Evolutionary conservation across 2,329 filamentous ascomycete species (phyloP).

Genomic region (Neobulgaria alba): DNA sequence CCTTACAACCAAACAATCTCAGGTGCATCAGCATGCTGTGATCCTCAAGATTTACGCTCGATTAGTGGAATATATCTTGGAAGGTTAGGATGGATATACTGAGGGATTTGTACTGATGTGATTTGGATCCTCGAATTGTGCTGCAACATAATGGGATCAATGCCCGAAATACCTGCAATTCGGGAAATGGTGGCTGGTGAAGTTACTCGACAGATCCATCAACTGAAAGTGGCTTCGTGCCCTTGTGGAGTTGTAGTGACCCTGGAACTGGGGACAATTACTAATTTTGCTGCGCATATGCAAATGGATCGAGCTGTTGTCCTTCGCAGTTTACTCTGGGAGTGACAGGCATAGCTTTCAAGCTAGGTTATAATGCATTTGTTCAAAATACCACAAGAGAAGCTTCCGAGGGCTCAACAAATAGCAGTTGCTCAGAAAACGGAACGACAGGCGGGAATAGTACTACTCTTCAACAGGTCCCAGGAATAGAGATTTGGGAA

Average conservation of each 20-base stretch:
- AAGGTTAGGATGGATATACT: conserved; percentile 12
- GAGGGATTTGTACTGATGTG: conserved; percentile 14
- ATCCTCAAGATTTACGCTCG: conserved; percentile 14
- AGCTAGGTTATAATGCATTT: conserved; percentile 9
- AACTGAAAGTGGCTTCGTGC: conserved; percentile 1
- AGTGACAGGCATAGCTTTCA: conserved; percentile 8
- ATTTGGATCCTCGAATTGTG: conserved; percentile 15
- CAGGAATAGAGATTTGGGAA: conserved; percentile 3
- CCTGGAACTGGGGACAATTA: conserved; percentile 3
- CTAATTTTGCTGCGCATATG: conserved; percentile 11
- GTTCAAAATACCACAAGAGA: conserved; percentile 4
- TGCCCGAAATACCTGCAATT: conserved; percentile 7
- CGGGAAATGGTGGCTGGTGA: not conserved
- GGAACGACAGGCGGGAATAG: not conserved
- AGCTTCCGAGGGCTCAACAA: not conserved
- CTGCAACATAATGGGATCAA: conserved; percentile 4
- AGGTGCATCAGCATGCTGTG: conserved; percentile 12
- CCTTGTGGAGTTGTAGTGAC: conserved; percentile 9
- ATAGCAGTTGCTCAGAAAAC: too few species aligned
- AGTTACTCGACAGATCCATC: conserved; percentile 9
- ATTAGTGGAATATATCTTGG: conserved; percentile 13
- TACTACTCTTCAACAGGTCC: conserved; percentile 2
- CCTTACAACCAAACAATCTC: conserved; percentile 15
- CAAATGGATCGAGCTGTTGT: conserved; percentile 6
- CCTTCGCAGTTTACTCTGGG: conserved; percentile 4